Base-by-base conservation (phyloP, 2,329 filamentous ascomycete genomes). In the Fusarium veterinarium region DNA sequence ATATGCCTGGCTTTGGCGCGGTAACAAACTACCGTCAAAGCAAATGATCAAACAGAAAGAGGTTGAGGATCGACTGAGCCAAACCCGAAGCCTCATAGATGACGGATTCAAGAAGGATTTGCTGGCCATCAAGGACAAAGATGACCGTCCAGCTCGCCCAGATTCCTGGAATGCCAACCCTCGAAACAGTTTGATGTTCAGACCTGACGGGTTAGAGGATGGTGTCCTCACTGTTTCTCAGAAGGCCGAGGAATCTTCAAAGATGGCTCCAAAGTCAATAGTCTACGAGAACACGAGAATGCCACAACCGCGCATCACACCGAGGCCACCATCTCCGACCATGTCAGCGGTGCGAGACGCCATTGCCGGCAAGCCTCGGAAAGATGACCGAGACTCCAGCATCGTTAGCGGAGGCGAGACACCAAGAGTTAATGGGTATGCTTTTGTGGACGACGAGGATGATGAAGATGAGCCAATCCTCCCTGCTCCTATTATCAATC, bases 351-450 rank as follows among this genome's bases (percentile, higher is more conserved):
- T 98, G 28, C 90, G 92, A 72, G 94, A 95, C 75, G 95, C 95
- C 13, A 94, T 98, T 62, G 90, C 92, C 3, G 94, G 95, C 14
- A 89, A 86, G 12, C 90, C 92, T 8, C 88, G 90, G 13, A 84
- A 86, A 5, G 88, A 86, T 13, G 89, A 91, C 30, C 89, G 90
- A 17, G 91, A 94, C 73, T 89, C 89, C 1, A 84, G 77, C 10
- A 86, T 86, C 5, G 75, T 76, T 1, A 86, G 68, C 3, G 77
- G 86, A 20, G 88, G 87, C 64, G 95, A 97, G 81, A 98, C 95
- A 0, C 96, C 95, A 1, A 89, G 94, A 5, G 93, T 98, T 1
- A 97, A 97, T 71, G 96, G 96, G 3, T 99, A 98, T 80, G 90
- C 94, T 0, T 98, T 97, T 81, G 95, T 99, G 40, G 95, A 97